Evolutionary conservation across 306 rosid species (phyloP), one percentile per base, ranked within the genome.

Genomic region (Vicia sativa): DNA sequence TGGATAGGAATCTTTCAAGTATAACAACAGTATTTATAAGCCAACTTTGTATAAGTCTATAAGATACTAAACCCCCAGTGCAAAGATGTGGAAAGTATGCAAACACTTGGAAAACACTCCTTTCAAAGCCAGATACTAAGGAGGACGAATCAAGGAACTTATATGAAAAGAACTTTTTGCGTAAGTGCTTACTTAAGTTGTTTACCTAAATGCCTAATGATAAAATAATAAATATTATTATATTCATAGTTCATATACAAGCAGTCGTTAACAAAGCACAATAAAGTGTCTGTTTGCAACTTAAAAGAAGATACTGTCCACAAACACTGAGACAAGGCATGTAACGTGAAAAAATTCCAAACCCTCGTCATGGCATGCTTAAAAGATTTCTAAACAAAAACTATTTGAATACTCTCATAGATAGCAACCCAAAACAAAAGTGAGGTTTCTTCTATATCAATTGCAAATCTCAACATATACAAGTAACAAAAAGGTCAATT

Each of bases 41-140:
- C 70, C 45, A 66, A 57, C 48, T 53, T 23, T 37, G 50, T 35
- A 70, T 21, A 78, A 52, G 37, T 31, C 37, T 31, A 31, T 16
- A 74, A 57, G 50, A 65, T 65, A 79, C 41, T 57, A 74, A 41
- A 65, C n/a, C n/a, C n/a, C 55, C 4, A 16, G 18, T 48, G 25
- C 39, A 35, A 48, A 43, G 52, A 66, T 52, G 44, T 53, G 37
- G 9, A 7, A 25, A 11, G 37, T 12, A 12, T 26, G 37, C 37
- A 54, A 54, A 9, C 61, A 26, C 61, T 25, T 26, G 38, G 35
- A 25, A 54, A 54, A 25, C 19, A 16, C 61, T 55, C 38, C 11
- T 9, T 55, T 26, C 26, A 12, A 55, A 55, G 31, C 57, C 21
- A 52, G 11, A 55, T 55, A 55, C 13, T 28, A 55, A 26, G 61